These are phyloP conservation scores for Camelina neglecta DNA, from an alignment of 345 rosid species.

Conservation along the genomic window DNA sequence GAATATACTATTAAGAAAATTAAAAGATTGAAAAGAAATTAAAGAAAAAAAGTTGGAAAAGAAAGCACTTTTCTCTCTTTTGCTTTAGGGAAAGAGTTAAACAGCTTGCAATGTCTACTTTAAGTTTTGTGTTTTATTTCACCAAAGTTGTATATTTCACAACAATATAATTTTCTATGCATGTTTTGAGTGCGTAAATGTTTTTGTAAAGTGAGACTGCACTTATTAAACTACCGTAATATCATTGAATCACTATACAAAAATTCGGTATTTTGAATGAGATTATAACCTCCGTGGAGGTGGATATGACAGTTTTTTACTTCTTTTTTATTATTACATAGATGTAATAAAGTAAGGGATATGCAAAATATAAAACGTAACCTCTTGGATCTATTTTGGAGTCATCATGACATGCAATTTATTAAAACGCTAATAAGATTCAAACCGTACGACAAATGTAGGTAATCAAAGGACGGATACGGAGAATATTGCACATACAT, in stretches of 20 bases:
- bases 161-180: constrained; percentile 5
- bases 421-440: constrained; percentile 35
- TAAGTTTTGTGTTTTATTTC: constrained; percentile 29
- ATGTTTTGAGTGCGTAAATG: constrained; percentile 17
- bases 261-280: not conserved
- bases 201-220: constrained; percentile 9
- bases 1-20: not conserved
- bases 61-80: constrained; percentile 35
- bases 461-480: constrained; percentile 40
- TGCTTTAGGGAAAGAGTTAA: constrained; percentile 44
- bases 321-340: not conserved
- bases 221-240: not conserved
- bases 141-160: constrained; percentile 3
- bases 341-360: not conserved
- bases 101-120: constrained; percentile 44
- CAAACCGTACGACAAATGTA: constrained; percentile 38
- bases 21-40: constrained; percentile 15
- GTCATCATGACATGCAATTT: constrained; percentile 22
- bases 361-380: constrained; percentile 9
- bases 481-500: constrained; percentile 25
- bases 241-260: not conserved
- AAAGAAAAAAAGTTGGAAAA: constrained; percentile 36
- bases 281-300: not conserved
- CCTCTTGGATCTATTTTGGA: constrained; percentile 11
- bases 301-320: not conserved